Conservation (phyloP, 345 rosid genomes). For the Dipteronia sinensis region DNA sequence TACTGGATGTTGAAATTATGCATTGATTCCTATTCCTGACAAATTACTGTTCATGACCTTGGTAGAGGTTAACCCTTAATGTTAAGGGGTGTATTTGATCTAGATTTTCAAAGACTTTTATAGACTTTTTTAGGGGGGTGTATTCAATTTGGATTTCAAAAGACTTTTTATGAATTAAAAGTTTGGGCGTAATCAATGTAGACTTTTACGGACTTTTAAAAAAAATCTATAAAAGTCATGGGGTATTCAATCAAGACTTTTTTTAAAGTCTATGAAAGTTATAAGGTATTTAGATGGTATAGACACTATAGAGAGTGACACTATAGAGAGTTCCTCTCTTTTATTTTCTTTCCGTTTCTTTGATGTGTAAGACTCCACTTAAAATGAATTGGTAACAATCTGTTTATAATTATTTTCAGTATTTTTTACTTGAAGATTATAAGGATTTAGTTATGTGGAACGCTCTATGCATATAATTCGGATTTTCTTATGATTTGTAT, state of each 20-base stretch:
- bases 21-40: neutral
- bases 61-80: neutral
- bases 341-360: neutral
- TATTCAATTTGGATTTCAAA: too few species aligned
- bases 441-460: neutral
- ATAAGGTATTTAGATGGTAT: neutral
- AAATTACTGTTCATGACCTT: neutral
- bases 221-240: too few species aligned
- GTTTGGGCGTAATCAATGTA: too few species aligned
- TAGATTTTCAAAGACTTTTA: too few species aligned
- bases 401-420: neutral
- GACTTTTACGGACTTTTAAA: too few species aligned
- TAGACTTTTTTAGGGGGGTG: too few species aligned
- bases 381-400: neutral
- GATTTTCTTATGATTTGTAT: neutral
- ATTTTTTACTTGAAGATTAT: neutral
- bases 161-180: too few species aligned
- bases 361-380: neutral
- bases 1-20: neutral
- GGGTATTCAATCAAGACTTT: too few species aligned
- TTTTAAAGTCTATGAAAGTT: too few species aligned
- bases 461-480: neutral
- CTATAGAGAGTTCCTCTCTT: neutral
- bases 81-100: too few species aligned
- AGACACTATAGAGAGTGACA: neutral